These are phyloP conservation scores for Globisporangium viniferum DNA, from an alignment of 352 stramenopile genomes.

Conservation along the genomic window DNA sequence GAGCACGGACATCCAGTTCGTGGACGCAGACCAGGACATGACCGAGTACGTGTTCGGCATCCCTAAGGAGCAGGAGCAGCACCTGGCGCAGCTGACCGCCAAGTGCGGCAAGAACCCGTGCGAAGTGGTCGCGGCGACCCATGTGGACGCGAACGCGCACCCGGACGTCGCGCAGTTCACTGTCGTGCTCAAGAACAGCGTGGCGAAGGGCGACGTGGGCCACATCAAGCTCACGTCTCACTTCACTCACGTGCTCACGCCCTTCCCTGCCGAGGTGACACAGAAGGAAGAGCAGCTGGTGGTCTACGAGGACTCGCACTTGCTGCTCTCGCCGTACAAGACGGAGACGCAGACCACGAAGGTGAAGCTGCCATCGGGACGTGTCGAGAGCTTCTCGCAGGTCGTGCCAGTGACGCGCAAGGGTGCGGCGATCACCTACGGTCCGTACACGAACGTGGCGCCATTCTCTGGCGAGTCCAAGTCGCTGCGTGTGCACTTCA, in stretches of 20 bases:
- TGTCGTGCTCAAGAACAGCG: constrained; percentile 62
- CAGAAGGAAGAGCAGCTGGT: constrained; percentile 87
- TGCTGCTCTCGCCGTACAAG: constrained; percentile 69
- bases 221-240: constrained; percentile 76
- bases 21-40: constrained; percentile 50
- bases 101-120: constrained; percentile 74
- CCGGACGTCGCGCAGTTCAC: constrained; percentile 55
- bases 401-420: constrained; percentile 62
- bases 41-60: constrained; percentile 66
- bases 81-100: constrained; percentile 56
- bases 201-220: constrained; percentile 44
- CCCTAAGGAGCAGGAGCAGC: constrained; percentile 44
- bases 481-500: constrained; percentile 71
- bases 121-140: constrained; percentile 50
- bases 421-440: constrained; percentile 73
- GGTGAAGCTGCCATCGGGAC: constrained; percentile 75
- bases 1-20: constrained; percentile 71
- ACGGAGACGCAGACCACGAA: constrained; percentile 84
- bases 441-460: constrained; percentile 66
- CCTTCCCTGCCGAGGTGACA: constrained; percentile 72
- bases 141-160: constrained; percentile 24
- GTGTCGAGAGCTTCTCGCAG: constrained; percentile 68
- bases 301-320: constrained; percentile 62
- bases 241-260: constrained; percentile 77
- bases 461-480: constrained; percentile 34